Percentiles rank a stretch among this genome's conserved stretches.
phyloP scores from a whole-genome alignment of 768 basidiomycete genomes.

The Dictyophora rubrovolvata region DNA sequence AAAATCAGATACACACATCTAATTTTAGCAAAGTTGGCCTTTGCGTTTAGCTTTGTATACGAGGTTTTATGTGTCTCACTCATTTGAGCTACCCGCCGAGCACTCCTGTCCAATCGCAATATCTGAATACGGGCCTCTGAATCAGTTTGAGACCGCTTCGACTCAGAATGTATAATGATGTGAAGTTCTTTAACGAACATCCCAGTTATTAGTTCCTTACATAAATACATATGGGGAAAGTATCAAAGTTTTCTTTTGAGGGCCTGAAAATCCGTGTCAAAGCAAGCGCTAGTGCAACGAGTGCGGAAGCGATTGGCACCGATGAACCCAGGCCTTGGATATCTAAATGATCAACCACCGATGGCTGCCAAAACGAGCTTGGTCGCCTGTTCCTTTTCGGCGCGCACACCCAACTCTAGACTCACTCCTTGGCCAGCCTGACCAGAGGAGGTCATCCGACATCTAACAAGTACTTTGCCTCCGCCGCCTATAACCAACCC shows the following conservation, averaged over 20 bases:
- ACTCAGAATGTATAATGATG: no score
- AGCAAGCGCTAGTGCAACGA: background rate
- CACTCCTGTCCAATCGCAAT: no score
- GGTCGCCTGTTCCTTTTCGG: conserved; percentile 82
- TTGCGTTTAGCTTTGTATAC: no score
- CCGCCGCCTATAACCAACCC: conserved; percentile 87
- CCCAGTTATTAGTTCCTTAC: no score
- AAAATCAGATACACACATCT: no score
- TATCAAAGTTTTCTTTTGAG: background rate
- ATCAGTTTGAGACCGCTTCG: no score
- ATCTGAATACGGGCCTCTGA: no score
- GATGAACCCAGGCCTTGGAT: background rate
- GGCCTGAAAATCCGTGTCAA: background rate
- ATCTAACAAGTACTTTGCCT: conserved; percentile 90
- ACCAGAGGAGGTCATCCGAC: conserved; percentile 84
- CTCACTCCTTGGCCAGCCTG: conserved; percentile 81
- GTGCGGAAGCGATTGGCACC: background rate
- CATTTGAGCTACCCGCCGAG: no score
- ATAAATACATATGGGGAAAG: background rate
- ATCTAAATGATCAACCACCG: conserved; percentile 35
- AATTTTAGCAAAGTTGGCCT: no score
- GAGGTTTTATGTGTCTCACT: no score
- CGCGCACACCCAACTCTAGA: conserved; percentile 81
- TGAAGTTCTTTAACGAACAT: no score
- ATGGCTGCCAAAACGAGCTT: conserved; percentile 87